These are phyloP conservation scores for Trichosporon faecale DNA, from an alignment of 1,284 basidiomycete species.

Conservation along the genomic window DNA sequence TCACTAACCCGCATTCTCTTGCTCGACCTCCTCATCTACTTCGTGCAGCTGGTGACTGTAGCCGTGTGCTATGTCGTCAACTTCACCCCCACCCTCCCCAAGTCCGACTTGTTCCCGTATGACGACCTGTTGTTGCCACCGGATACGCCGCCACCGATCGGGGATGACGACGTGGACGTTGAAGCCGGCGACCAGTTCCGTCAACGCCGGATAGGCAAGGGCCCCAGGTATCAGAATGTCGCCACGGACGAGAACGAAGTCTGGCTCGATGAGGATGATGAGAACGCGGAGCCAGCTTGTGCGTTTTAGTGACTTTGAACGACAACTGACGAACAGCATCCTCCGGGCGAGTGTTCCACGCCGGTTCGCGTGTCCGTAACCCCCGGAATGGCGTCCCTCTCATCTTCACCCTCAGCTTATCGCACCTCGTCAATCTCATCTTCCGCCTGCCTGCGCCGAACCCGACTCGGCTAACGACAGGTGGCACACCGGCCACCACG, in stretches of 20 bases:
- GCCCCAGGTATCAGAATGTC: conserved; percentile 25
- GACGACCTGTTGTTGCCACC: conserved; percentile 44
- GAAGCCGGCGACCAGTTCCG: conserved; percentile 25
- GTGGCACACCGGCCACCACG: conserved; percentile 34
- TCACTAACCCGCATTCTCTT: conserved; percentile 38
- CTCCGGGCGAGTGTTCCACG: neutral
- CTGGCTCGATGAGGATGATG: conserved; percentile 38
- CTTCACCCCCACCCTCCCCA: conserved; percentile 26
- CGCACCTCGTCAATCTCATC: conserved; percentile 34
- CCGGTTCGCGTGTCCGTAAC: conserved; percentile 11
- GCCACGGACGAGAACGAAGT: conserved; percentile 24
- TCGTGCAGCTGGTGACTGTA: conserved; percentile 40
- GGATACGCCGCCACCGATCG: neutral
- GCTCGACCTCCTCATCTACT: conserved; percentile 41
- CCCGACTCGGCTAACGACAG: conserved; percentile 31
- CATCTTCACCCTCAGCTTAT: conserved; percentile 36
- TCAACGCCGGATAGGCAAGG: conserved; percentile 22
- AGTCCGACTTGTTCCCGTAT: conserved; percentile 34
- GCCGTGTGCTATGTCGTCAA: conserved; percentile 38
- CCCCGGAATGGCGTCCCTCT: conserved; percentile 33
- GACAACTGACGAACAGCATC: conserved; percentile 14
- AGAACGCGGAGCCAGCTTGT: conserved; percentile 12
- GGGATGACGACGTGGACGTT: conserved; percentile 20
- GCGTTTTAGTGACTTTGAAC: neutral
- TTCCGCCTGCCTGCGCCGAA: conserved; percentile 34